Base-by-base conservation (phyloP, 2,329 filamentous ascomycete species). In the Hymenoscyphus linearis region DNA sequence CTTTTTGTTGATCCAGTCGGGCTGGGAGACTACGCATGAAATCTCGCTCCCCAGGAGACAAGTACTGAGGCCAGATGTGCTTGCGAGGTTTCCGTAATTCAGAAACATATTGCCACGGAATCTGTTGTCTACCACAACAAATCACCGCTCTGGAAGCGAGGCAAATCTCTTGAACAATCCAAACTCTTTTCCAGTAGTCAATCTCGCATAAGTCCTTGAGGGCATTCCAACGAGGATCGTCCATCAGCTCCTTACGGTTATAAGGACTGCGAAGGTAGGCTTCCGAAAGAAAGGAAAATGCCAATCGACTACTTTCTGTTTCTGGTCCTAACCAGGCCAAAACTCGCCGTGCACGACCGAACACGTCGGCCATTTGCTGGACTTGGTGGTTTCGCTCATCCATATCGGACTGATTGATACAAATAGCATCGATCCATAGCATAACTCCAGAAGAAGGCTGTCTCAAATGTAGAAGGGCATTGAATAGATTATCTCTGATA, bases 131-230 rank as follows among this genome's bases (percentile, higher is more conserved):
- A 2, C 40, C 40, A 44, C 40, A 44, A 22, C 40, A 44, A 22
- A 44, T 44, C n/a, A 44, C 37, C 1, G 37, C 37, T 6, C 54
- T 34, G 25, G 55, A 34, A 9, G 62, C 62, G 13, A 56, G 58
- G 4, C 60, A 58, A 35, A 65, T 57, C 27, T 73, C 71, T 55
- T 73, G 71, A n/a, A 73, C 62, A 13, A 71, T 69, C 70, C 67
- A 67, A 6, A 68, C 31, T 25, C 66, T 58, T n/a, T 50, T 57
- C 60, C 60, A 62, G 25, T 62, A 62, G 14, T 50, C 26, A 16
- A 44, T 55, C 2, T 25, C 36, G 55, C 63, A 65, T 4, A 70
- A 25, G 1, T 31, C 47, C 0, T n/a, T 44, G 37, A 44, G n/a
- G 13, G 37, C 37, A 44, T 6, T 16, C 37, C 37, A 44, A 10